These are phyloP conservation scores for Mucor saturninus DNA, from an alignment of 371 early-diverging fungal species.

Conservation along the genomic window DNA sequence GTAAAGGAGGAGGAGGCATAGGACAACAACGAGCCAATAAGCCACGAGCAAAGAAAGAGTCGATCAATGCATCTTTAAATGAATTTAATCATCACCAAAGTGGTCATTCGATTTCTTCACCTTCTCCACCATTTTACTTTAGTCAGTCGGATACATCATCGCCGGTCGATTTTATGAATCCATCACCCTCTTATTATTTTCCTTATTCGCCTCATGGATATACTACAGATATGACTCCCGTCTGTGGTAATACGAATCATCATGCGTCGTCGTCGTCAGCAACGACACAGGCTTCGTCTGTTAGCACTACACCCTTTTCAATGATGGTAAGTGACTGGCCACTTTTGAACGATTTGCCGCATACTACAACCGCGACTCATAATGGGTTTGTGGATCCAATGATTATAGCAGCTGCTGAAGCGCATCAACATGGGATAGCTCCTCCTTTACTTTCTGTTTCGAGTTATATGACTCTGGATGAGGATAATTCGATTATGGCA, in stretches of 20 bases:
- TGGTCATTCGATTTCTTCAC: not conserved
- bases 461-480: conserved; percentile 10
- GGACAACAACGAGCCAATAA: conserved; percentile 6
- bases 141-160: conserved; percentile 1
- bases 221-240: not conserved
- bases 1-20: not conserved
- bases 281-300: no score
- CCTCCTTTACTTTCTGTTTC: conserved; percentile 16
- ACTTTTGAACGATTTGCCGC: conserved; percentile 19
- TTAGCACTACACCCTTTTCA: not conserved
- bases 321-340: conserved; percentile 19
- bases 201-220: conserved; percentile 4
- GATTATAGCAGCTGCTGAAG: conserved; percentile 35
- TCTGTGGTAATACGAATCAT: not conserved
- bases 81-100: not conserved
- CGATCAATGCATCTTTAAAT: not conserved
- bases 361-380: conserved; percentile 1
- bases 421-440: conserved; percentile 14
- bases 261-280: not conserved
- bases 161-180: conserved; percentile 14
- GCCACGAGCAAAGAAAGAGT: no score
- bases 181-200: conserved; percentile 15
- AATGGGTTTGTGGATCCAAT: conserved; percentile 36
- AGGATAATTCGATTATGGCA: conserved; percentile 18
- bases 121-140: conserved; percentile 18